A percentile compares a stretch with the other conserved stretches of the same genome.
These are phyloP conservation scores for Podospora didyma DNA, from an alignment of 495 filamentous ascomycete genomes.

Conservation along the genomic window DNA sequence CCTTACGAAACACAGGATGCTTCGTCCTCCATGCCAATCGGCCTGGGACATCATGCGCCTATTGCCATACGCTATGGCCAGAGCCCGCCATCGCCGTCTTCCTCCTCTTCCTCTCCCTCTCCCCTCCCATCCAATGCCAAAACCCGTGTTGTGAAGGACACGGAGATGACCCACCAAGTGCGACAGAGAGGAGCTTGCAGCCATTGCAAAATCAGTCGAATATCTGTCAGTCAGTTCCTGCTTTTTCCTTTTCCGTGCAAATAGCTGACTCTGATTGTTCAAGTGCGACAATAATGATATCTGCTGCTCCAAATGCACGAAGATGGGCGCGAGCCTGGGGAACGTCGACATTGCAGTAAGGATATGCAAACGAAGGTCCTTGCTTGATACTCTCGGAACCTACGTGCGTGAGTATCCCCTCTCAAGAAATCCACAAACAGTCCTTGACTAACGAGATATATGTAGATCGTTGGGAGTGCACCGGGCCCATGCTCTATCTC, in stretches of 20 bases:
- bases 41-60: background rate
- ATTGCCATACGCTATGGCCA: background rate
- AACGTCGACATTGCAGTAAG: background rate
- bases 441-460: background rate
- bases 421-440: background rate
- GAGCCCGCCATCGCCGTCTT: background rate
- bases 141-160: conserved; percentile 8
- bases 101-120: background rate
- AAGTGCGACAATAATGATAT: background rate
- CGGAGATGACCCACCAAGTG: conserved; percentile 20
- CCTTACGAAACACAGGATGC: background rate
- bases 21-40: background rate
- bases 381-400: background rate
- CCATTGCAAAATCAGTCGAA: conserved; percentile 15
- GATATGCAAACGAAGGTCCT: conserved; percentile 4
- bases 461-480: conserved; percentile 17
- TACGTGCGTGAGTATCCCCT: background rate
- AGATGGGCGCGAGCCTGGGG: background rate
- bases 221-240: conserved; percentile 1
- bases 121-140: background rate
- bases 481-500: background rate
- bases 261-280: background rate
- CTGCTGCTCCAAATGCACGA: background rate
- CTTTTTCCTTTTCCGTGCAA: background rate
- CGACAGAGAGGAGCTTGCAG: conserved; percentile 15